phyloP scores from a whole-genome alignment of 192 early-diverging fungal species.

The Gaertneriomyces semiglobifer region DNA sequence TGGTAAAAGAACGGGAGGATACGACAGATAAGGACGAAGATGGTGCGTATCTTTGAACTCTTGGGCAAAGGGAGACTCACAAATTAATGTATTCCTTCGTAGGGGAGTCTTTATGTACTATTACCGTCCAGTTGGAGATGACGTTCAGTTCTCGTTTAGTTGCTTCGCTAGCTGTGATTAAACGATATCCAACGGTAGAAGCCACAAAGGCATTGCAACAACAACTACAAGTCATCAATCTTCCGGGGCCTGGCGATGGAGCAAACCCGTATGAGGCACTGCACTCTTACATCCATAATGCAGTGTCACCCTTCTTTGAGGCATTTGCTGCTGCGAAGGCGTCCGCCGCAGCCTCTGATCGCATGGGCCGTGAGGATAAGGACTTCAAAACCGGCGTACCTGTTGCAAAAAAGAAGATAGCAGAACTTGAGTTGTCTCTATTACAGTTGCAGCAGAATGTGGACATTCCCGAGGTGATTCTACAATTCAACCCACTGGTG shows the following conservation, averaged over 20 bases:
- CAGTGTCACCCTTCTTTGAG: conserved; percentile 93
- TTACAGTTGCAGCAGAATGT: conserved; percentile 96
- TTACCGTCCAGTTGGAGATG: conserved; percentile 18
- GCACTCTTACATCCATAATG: conserved; percentile 89
- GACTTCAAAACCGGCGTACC: conserved; percentile 83
- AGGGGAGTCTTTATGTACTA: not conserved
- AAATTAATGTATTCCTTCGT: not conserved
- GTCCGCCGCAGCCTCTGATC: not conserved
- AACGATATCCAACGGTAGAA: conserved; percentile 55
- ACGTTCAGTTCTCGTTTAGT: conserved; percentile 20
- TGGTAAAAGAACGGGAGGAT: conserved; percentile 71
- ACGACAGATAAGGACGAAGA: conserved; percentile 30
- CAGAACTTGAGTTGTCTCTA: conserved; percentile 93
- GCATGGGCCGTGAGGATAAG: conserved; percentile 45
- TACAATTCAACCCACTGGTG: conserved; percentile 87
- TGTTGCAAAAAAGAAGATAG: conserved; percentile 97
- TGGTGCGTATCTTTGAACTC: conserved; percentile 11
- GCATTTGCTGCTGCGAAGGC: conserved; percentile 77
- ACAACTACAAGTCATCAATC: conserved; percentile 87
- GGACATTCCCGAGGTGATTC: conserved; percentile 88
- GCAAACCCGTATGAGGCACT: conserved; percentile 80
- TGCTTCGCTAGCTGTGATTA: conserved; percentile 40
- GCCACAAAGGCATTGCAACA: conserved; percentile 62
- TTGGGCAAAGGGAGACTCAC: not conserved
- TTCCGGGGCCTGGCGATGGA: conserved; percentile 69